These are phyloP conservation scores for Colletotrichum sp. DNA, from an alignment of 2,329 filamentous ascomycete species.

Conservation along the genomic window DNA sequence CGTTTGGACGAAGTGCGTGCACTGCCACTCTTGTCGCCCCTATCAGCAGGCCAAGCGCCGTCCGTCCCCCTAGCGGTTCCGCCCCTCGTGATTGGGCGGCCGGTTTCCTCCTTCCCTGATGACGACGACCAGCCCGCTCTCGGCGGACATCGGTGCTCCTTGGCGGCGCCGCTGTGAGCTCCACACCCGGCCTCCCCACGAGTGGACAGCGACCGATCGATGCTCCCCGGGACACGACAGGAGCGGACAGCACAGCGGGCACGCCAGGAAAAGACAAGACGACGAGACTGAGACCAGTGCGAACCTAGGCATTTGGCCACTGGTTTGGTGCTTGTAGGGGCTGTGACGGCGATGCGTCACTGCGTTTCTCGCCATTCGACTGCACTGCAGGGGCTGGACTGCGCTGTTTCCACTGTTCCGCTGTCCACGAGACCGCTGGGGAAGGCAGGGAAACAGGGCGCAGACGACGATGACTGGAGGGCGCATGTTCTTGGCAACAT, in stretches of 20 bases:
- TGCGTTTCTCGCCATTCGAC: background rate
- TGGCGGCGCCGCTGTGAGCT: constrained; percentile 17
- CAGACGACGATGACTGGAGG: background rate
- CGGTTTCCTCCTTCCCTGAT: constrained; percentile 7
- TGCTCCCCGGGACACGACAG: background rate
- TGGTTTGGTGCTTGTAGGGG: background rate
- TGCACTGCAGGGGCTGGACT: background rate
- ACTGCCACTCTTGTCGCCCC: constrained; percentile 1
- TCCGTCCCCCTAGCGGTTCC: background rate
- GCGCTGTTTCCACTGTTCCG: background rate
- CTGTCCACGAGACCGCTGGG: background rate
- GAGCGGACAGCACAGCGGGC: background rate
- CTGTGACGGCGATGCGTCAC: constrained; percentile 11
- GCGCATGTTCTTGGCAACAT: background rate
- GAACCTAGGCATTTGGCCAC: background rate
- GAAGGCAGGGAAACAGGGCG: background rate
- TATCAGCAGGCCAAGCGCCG: background rate
- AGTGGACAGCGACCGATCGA: background rate
- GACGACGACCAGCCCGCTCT: constrained; percentile 20
- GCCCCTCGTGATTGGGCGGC: constrained; percentile 2
- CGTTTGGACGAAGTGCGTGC: constrained; percentile 9
- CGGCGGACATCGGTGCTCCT: constrained; percentile 16
- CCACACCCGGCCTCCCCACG: constrained; percentile 8
- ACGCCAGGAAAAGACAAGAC: background rate
- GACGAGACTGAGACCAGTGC: background rate